These are phyloP conservation scores for Mycena citricolor DNA, from an alignment of 1,284 basidiomycete species.

Conservation along the genomic window DNA sequence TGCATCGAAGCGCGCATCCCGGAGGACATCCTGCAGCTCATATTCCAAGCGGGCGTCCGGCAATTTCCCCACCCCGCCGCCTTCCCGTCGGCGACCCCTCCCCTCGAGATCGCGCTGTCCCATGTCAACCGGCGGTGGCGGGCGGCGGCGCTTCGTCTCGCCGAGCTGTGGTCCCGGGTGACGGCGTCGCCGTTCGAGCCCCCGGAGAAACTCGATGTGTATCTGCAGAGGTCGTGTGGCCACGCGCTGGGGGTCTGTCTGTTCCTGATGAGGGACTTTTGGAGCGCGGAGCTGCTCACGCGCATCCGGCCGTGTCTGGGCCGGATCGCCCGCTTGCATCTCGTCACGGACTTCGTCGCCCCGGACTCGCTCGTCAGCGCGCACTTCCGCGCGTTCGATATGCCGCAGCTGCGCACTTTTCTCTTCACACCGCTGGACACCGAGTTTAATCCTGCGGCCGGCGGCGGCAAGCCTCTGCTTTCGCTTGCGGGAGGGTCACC, in stretches of 20 bases:
- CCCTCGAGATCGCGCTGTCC: conserved; percentile 16
- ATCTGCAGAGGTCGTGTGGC: conserved; percentile 14
- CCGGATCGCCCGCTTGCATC: conserved; percentile 17
- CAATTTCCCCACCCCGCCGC: too few relatives aligned
- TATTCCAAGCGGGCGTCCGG: conserved; percentile 17
- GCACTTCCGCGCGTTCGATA: conserved; percentile 16
- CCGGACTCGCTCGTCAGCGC: conserved; percentile 7
- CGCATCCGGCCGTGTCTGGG: conserved; percentile 11
- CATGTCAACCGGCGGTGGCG: conserved; percentile 20
- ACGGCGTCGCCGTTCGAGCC: conserved; percentile 12
- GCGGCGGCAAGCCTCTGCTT: conserved; percentile 4
- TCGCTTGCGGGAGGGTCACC: conserved; percentile 9
- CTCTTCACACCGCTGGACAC: conserved; percentile 19
- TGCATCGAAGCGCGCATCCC: conserved; percentile 18
- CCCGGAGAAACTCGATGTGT: conserved; percentile 13
- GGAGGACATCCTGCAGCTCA: conserved; percentile 19
- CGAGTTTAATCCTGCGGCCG: conserved; percentile 1
- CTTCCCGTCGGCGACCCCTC: background rate
- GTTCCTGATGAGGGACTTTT: conserved; percentile 14
- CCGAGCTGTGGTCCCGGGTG: conserved; percentile 18
- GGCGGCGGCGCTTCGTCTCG: conserved; percentile 14
- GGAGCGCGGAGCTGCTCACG: conserved; percentile 8
- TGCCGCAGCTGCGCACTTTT: conserved; percentile 15
- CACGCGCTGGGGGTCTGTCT: conserved; percentile 16
- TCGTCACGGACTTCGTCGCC: conserved; percentile 16